Conservation (phyloP, 2,329 filamentous ascomycete genomes). For the Stagonosporopsis chrysanthemi region DNA sequence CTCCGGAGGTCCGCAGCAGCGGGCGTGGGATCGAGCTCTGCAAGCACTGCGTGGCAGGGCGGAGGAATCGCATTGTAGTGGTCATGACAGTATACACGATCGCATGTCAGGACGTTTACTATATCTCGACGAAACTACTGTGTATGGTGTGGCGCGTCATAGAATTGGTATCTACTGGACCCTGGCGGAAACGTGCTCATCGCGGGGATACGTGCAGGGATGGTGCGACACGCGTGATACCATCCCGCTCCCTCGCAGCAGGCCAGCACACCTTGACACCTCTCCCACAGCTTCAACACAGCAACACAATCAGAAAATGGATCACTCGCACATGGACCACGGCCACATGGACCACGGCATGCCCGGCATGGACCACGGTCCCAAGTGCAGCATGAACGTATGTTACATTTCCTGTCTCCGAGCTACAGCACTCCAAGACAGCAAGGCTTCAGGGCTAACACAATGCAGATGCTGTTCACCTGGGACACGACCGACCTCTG, state of each 20-base stretch:
- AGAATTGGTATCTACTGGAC: constrained; percentile 8
- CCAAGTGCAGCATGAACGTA: constrained; percentile 91
- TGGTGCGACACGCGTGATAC: constrained; percentile 31
- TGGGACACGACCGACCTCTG: constrained; percentile 94
- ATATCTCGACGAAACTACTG: not conserved
- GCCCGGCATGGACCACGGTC: constrained; percentile 54
- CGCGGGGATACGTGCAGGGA: constrained; percentile 25
- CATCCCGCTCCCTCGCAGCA: constrained; percentile 3
- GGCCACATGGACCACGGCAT: constrained; percentile 64
- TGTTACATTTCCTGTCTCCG: constrained; percentile 39
- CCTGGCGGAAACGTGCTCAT: constrained; percentile 17
- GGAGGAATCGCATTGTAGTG: constrained; percentile 30
- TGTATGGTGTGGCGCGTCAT: constrained; percentile 4
- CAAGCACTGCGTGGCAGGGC: constrained; percentile 22
- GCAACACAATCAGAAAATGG: constrained; percentile 38
- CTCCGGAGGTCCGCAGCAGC: constrained; percentile 22
- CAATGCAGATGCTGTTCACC: constrained; percentile 91
- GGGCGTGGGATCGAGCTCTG: constrained; percentile 22
- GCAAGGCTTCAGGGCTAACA: constrained; percentile 3
- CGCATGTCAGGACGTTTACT: not conserved
- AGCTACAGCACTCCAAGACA: not conserved
- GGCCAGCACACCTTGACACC: not conserved
- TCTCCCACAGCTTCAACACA: constrained; percentile 1
- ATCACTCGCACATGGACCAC: constrained; percentile 57
- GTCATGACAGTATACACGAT: constrained; percentile 5